Evolutionary conservation across 192 early-diverging fungal genomes (phyloP).

Genomic region (Spizellomyces sp.): DNA sequence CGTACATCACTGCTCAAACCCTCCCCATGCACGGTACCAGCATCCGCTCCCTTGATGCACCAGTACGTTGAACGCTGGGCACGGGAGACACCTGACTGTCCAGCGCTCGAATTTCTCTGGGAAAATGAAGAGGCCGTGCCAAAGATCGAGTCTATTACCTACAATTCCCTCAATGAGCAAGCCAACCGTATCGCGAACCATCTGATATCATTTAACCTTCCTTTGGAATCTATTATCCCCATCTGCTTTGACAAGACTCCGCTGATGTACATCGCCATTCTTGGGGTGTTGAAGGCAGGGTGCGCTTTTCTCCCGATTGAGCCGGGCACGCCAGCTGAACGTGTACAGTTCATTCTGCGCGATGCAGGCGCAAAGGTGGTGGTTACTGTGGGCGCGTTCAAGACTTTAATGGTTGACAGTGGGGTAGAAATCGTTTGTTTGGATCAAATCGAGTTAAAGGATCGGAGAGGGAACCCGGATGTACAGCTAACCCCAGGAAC

Average conservation of each 20-base stretch:
- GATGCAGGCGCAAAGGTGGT: not conserved
- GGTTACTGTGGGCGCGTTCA: not conserved
- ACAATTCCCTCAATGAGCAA: constrained; percentile 5
- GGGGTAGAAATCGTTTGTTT: not conserved
- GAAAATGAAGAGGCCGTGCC: not conserved
- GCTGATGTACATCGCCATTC: constrained; percentile 15
- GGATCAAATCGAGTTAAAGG: not conserved
- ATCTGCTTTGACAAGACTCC: constrained; percentile 9
- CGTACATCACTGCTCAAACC: not conserved
- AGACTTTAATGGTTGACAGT: not conserved
- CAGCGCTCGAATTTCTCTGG: constrained; percentile 5
- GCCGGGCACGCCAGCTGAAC: constrained; percentile 2
- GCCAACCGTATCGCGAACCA: constrained; percentile 20
- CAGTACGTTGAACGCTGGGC: constrained; percentile 8
- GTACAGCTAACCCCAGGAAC: not conserved
- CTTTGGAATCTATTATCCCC: not conserved
- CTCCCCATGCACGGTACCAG: not conserved
- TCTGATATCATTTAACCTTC: not conserved
- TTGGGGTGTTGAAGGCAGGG: constrained; percentile 40
- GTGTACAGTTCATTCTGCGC: not conserved
- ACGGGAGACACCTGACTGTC: not conserved
- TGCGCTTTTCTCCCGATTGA: constrained; percentile 38
- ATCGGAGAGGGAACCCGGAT: not conserved
- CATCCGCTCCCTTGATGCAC: not conserved
- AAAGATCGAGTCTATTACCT: constrained; percentile 8